Conservation (phyloP, 2,329 filamentous ascomycete species). For the Arthroderma sp. region DNA sequence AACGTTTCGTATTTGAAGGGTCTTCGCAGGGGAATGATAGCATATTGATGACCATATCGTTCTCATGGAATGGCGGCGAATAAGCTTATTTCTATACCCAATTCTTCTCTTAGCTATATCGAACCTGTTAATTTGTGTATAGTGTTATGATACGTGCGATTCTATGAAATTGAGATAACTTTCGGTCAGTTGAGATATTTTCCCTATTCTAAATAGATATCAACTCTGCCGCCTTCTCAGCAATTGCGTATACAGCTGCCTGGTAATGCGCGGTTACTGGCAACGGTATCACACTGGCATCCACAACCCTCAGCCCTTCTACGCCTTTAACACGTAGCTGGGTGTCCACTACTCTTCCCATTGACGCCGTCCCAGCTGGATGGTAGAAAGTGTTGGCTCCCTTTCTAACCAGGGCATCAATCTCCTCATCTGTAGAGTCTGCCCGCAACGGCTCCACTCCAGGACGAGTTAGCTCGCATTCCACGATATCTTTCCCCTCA, state of each 20-base stretch:
- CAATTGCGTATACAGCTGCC: constrained; percentile 39
- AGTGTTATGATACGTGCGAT: no score
- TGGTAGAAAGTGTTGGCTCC: constrained; percentile 19
- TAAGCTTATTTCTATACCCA: no score
- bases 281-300: constrained; percentile 42
- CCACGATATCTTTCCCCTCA: constrained; percentile 46
- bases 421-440: constrained; percentile 41
- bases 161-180: no score
- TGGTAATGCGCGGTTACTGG: constrained; percentile 40
- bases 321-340: constrained; percentile 37
- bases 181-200: no score
- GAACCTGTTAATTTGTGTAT: no score
- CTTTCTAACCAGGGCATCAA: constrained; percentile 31
- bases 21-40: no score
- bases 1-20: no score
- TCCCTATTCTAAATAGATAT: constrained; percentile 19
- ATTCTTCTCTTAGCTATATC: no score
- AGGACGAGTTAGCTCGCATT: constrained; percentile 34
- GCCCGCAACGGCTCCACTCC: constrained; percentile 41
- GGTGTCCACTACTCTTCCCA: constrained; percentile 26
- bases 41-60: no score
- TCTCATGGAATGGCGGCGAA: no score
- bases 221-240: constrained; percentile 46
- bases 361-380: constrained; percentile 23
- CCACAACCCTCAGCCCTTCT: constrained; percentile 42